These are phyloP conservation scores for Rasamsonia emersonii DNA, from an alignment of 2,329 filamentous ascomycete genomes.

Conservation along the genomic window DNA sequence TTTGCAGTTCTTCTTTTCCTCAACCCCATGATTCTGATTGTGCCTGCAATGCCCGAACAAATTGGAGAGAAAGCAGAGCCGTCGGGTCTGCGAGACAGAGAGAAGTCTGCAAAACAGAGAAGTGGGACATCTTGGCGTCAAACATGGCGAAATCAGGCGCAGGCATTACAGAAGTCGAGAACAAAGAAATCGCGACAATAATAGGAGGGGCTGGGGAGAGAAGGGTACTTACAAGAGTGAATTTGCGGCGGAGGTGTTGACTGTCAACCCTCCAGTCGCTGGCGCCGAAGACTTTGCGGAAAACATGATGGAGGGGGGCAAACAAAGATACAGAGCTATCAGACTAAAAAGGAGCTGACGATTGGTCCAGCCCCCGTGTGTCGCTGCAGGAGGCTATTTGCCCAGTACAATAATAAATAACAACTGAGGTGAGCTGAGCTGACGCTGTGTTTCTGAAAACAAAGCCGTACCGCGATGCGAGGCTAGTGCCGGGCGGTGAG, in stretches of 20 bases:
- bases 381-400: too few relatives aligned
- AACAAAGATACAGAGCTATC: too few relatives aligned
- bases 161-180: background rate
- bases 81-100: background rate
- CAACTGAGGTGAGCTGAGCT: too few relatives aligned
- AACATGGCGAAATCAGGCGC: background rate
- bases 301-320: slow-evolving; percentile 21
- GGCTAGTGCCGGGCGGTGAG: too few relatives aligned
- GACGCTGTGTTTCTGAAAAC: too few relatives aligned
- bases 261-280: slow-evolving; percentile 35
- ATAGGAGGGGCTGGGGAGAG: background rate
- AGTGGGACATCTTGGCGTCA: background rate
- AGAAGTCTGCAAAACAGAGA: background rate
- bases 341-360: too few relatives aligned
- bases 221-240: slow-evolving; percentile 38
- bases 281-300: slow-evolving; percentile 26
- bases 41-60: background rate
- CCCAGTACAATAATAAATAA: too few relatives aligned
- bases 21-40: background rate
- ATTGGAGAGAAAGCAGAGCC: background rate
- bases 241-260: slow-evolving; percentile 45
- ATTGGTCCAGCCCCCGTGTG: too few relatives aligned
- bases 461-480: too few relatives aligned
- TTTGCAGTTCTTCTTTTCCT: background rate
- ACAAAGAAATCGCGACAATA: slow-evolving; percentile 1